Evolutionary conservation across 1,139 yeast genomes (phyloP).

Genomic region (Yamadazyma membranifaciens): DNA sequence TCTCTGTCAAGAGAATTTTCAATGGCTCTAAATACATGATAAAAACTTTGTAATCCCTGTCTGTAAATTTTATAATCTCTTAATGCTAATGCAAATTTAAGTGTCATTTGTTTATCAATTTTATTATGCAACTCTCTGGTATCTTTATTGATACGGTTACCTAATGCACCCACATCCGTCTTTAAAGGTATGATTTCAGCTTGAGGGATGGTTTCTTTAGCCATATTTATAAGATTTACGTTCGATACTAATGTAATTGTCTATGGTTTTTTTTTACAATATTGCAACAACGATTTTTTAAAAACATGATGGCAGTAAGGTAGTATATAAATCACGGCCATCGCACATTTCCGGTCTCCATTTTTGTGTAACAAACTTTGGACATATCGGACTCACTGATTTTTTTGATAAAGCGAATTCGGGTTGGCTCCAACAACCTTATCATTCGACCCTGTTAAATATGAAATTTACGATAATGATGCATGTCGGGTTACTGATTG

Average conservation of each 20-base stretch:
- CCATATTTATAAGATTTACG: background rate
- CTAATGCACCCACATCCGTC: slow-evolving; percentile 76
- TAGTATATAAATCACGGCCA: too few species aligned
- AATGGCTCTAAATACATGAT: slow-evolving; percentile 69
- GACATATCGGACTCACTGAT: slow-evolving; percentile 15
- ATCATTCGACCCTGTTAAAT: background rate
- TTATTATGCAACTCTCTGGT: slow-evolving; percentile 67
- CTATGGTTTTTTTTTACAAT: too few species aligned
- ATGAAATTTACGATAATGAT: too few species aligned
- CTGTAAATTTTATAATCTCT: slow-evolving; percentile 75
- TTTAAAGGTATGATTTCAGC: slow-evolving; percentile 68
- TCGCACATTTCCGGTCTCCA: background rate
- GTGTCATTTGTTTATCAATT: slow-evolving; percentile 66
- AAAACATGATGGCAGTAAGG: too few species aligned
- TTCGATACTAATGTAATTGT: too few species aligned
- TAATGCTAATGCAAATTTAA: slow-evolving; percentile 72
- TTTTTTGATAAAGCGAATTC: slow-evolving; percentile 1
- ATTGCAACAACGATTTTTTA: too few species aligned
- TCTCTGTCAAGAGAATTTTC: slow-evolving; percentile 57
- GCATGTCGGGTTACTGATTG: too few species aligned
- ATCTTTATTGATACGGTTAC: slow-evolving; percentile 70
- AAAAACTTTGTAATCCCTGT: slow-evolving; percentile 77
- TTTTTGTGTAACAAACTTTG: slow-evolving; percentile 3
- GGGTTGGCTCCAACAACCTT: slow-evolving; percentile 1
- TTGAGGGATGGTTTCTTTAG: slow-evolving; percentile 22